Base-by-base conservation (phyloP, 768 basidiomycete genomes). In the Bullera alba region DNA sequence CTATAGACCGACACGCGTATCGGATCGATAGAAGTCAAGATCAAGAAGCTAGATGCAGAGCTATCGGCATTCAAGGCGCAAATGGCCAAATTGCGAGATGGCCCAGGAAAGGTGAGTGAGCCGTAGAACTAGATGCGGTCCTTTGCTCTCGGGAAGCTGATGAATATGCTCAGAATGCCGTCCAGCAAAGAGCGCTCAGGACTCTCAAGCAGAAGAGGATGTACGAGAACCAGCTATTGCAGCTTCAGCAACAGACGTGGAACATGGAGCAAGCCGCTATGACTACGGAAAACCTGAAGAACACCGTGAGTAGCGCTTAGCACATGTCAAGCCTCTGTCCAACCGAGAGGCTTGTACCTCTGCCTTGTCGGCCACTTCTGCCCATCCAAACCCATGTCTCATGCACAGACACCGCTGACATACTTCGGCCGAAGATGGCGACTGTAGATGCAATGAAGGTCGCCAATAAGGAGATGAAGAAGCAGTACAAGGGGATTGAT, bases 221-320 rank as follows among this genome's bases (percentile, higher is more conserved):
- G 87, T 75, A 72, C 49, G 95, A 99, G 70, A 79, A 77, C 14
- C 95, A 99, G 71, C 79, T 97, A 32, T 79, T 82, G 7, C 90
- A 95, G 72, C 79, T 99, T 15, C 77, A 85, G 25, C 95, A 97
- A 70, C 95, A 97, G 72, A 84, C 87, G 21, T 97, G 89, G 77
- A 97, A 99, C 74, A 97, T 97, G 87, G 92, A 99, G 76, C 90
- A 87, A 48, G 86, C 92, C 12, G 81, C 86, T 14, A 82, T 97
- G 64, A 84, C 88, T 7, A 97, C 93, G n/a, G 95, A 97, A 75
- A 97, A 97, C 73, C 74, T 97, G 63, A 83, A 89, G 57, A 97
- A 96, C 71, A 97, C 95, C 6, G 73, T 74, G 23, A 51, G 62
- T 62, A 8, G n/a, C 30, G 30, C 38, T 19, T n/a, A n/a, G 17